Evolutionary conservation across 148 eudicot species (phyloP).

Genomic region (Agrostemma githago): DNA sequence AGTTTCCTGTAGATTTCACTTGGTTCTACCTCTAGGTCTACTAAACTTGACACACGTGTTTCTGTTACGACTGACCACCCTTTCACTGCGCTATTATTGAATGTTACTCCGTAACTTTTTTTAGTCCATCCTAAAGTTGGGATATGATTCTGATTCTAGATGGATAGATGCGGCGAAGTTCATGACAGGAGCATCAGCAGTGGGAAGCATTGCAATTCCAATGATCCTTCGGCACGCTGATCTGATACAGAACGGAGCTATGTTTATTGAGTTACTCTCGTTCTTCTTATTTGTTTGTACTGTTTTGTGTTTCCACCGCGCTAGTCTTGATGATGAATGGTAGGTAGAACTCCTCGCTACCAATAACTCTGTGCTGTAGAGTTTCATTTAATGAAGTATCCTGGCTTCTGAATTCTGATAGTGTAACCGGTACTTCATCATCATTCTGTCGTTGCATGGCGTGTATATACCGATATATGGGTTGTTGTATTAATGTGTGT

Average conservation of each 20-base stretch:
- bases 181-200: constrained; percentile 91
- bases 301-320: constrained; percentile 84
- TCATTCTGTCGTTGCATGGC: not conserved
- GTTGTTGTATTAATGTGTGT: not conserved
- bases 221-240: constrained; percentile 79
- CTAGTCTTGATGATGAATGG: constrained; percentile 85
- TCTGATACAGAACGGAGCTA: constrained; percentile 76
- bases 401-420: not conserved
- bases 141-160: constrained; percentile 23
- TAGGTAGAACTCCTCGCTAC: constrained; percentile 10
- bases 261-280: constrained; percentile 80
- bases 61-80: not conserved
- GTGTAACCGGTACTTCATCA: too few species aligned
- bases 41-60: not conserved
- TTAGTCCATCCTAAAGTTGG: too few species aligned
- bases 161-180: constrained; percentile 97
- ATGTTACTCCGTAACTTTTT: too few species aligned
- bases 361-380: not conserved
- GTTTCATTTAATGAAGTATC: not conserved
- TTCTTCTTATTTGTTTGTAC: constrained; percentile 86
- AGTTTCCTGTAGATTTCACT: not conserved
- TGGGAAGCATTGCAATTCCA: constrained; percentile 95
- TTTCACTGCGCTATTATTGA: not conserved
- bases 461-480: not conserved
- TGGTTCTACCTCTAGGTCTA: not conserved